A percentile compares a stretch with the other conserved stretches of the same genome.
These are phyloP conservation scores for Sporothrix protearum DNA, from an alignment of 2,329 filamentous ascomycete species.

Conservation along the genomic window DNA sequence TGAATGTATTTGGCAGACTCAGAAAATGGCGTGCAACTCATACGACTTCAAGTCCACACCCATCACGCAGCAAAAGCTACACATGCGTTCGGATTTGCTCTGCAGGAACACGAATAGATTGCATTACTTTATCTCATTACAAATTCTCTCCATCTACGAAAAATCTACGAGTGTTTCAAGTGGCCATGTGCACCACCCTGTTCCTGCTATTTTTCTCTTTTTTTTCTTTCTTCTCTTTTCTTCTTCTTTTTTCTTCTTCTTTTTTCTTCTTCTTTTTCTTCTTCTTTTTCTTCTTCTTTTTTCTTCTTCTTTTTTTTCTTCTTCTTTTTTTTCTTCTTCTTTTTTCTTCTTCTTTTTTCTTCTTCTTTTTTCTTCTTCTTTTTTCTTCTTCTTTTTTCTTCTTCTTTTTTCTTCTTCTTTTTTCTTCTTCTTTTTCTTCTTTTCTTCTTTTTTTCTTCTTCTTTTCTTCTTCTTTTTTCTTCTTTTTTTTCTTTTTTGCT, in stretches of 20 bases:
- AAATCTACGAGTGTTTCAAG: not conserved
- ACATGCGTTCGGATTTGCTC: too few species aligned
- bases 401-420: not conserved
- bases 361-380: too few species aligned
- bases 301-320: not conserved
- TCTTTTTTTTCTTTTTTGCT: not conserved
- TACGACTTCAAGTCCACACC: too few species aligned
- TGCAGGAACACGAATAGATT: not conserved
- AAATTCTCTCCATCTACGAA: not conserved
- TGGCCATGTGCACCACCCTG: not conserved
- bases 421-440: not conserved
- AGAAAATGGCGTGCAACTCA: too few species aligned
- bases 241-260: too few species aligned
- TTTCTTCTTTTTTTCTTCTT: not conserved
- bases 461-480: not conserved
- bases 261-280: too few species aligned
- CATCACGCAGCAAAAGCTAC: too few species aligned
- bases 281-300: conserved; percentile 17
- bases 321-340: not conserved
- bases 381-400: too few species aligned
- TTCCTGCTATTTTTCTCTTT: not conserved
- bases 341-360: too few species aligned
- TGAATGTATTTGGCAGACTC: too few species aligned
- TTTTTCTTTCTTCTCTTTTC: not conserved
- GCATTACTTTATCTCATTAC: not conserved